Base-by-base conservation (phyloP, 352 stramenopile species). In the Saprolegnia diclina region DNA sequence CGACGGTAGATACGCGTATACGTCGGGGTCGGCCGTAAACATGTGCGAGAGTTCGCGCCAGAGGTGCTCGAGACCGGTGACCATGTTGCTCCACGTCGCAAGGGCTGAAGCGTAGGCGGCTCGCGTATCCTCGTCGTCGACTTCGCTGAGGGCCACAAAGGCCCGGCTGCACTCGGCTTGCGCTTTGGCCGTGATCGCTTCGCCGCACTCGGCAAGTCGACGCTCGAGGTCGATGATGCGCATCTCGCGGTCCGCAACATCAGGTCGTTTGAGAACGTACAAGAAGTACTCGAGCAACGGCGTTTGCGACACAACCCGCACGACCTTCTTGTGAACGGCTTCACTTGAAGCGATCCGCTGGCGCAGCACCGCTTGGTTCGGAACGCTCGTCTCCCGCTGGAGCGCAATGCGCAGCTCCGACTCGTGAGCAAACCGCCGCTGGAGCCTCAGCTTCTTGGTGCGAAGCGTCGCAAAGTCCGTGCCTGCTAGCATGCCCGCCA, bases 151-250 rank as follows among this genome's bases (percentile, higher is more conserved):
- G n/a, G n/a, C 46, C n/a, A 5, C 24, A 5, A 22, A 29, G 2
- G 46, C 46, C n/a, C 24, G 46, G 2, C 5, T 5, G 24, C 24
- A 54, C 24, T 54, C 46, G 2, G n/a, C 46, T 2, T 5, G 46
- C n/a, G 46, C 46, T 5, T 2, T 54, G 46, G n/a, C 24, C n/a
- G n/a, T 54, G n/a, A 54, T 29, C n/a, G 24, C 46, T 29, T 29
- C 24, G 24, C 46, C 2, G 2, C n/a, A 6, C 24, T 22, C 46
- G n/a, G 46, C n/a, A 5, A 54, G 46, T 29, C 5, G n/a, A 54
- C 24, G 46, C 46, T 54, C 46, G 24, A 54, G 46, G 46, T 54
- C 24, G n/a, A 54, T 54, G 24, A 54, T 54, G 24, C n/a, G n/a
- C 46, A 54, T 54, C 24, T 54, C 46, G 24, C 46, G 46, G 24